phyloP scores from a whole-genome alignment of 1,284 basidiomycete genomes.

The Melanopsichium pennsylvanicum region DNA sequence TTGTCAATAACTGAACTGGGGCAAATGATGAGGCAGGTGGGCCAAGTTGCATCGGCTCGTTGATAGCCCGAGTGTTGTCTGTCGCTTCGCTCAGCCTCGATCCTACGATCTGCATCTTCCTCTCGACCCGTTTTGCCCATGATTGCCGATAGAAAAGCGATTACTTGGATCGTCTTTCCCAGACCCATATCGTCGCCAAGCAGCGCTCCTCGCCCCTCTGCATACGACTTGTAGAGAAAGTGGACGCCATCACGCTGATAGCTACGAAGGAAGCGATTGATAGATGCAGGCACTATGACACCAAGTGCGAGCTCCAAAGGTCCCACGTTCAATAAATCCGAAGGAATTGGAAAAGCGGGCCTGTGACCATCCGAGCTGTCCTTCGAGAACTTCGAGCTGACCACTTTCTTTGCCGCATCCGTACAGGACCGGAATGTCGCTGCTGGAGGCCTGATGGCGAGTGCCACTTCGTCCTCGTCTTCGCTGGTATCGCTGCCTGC shows the following conservation, averaged over 20 bases:
- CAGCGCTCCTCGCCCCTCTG: constrained; percentile 74
- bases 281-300: constrained; percentile 73
- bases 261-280: constrained; percentile 80
- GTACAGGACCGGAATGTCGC: too few species aligned
- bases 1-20: constrained; percentile 80
- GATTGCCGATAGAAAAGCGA: constrained; percentile 82
- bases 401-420: too few species aligned
- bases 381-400: too few species aligned
- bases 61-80: constrained; percentile 18
- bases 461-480: constrained; percentile 25
- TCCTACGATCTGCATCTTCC: constrained; percentile 74
- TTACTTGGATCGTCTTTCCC: constrained; percentile 79
- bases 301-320: constrained; percentile 17
- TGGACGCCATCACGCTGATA: constrained; percentile 83
- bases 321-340: constrained; percentile 13
- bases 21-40: constrained; percentile 80
- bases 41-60: constrained; percentile 66
- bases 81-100: constrained; percentile 64
- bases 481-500: constrained; percentile 9
- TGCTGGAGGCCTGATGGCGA: constrained; percentile 8
- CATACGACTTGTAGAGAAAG: constrained; percentile 78
- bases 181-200: constrained; percentile 90
- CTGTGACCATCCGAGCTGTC: background rate
- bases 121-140: constrained; percentile 77
- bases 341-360: constrained; percentile 20